Base-by-base conservation (phyloP, 2,329 filamentous ascomycete species). In the Aspergillus persii region DNA sequence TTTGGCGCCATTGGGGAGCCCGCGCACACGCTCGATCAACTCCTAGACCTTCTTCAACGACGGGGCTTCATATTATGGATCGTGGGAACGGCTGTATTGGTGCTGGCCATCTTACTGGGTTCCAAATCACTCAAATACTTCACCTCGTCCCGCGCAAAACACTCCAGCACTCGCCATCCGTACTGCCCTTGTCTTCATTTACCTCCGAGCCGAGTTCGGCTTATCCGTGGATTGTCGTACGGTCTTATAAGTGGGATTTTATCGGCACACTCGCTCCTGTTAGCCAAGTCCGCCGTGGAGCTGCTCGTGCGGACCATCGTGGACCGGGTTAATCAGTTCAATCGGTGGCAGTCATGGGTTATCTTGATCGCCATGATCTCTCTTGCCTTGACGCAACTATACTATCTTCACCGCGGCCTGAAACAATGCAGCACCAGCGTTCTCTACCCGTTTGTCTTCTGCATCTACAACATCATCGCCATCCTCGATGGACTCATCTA, bases 391-490 rank as follows among this genome's bases (percentile, higher is more conserved):
- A 90, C 88, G 49, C 95, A 99, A 76, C 84, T 99, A 5, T 99
- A 96, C 78, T 98, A 96, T 76, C 86, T 99, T 61, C 95, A 99
- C 73, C 86, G 91, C 48, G 95, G 95, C 55, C 83, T 99, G 63
- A 96, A 96, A 77, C 84, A 99, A 54, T 92, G 96, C 75, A 97
- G 93, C 56, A 98, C 95, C 26, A 96, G 92, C 69, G 89, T 98
- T 62, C 83, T 99, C 66, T 99, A 99, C 76, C 95, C 95, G 4
- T 88, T 98, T 68, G 93, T 98, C 44, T 99, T 99, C 77, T 99
- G 95, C 82, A 87, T 98, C 64, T 99, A 98, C 83, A 99, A 99
- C 81, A 96, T 99, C 70, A 93, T 98, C 71, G 95, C 95, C 65
- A 99, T 99, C 67, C 81, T 98, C 66, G 95, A 99, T 76, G 95